Conservation (phyloP, 2,329 filamentous ascomycete species). For the Colletotrichum graminicola region DNA sequence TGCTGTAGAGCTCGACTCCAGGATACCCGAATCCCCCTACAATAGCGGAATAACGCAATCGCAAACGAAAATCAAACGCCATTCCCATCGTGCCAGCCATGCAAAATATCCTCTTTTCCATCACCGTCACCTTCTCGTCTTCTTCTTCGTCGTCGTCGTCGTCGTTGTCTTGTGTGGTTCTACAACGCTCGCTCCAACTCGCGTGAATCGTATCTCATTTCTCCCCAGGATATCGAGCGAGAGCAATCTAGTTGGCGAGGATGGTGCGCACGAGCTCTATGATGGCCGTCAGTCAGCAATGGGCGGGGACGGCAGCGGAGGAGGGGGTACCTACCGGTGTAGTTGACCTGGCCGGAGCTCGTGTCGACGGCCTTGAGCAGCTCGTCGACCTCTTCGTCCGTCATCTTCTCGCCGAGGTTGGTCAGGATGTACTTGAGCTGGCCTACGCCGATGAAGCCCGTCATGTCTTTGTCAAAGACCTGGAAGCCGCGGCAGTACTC, state of each 20-base stretch:
- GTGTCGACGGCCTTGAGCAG: constrained; percentile 98
- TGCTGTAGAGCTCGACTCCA: constrained; percentile 31
- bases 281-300: neutral
- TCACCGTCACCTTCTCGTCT: neutral
- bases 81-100: constrained; percentile 42
- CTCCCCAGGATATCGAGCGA: neutral
- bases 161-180: constrained; percentile 1
- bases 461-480: constrained; percentile 99
- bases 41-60: constrained; percentile 32
- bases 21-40: constrained; percentile 40
- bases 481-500: constrained; percentile 99
- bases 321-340: constrained; percentile 76
- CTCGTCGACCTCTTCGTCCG: constrained; percentile 98
- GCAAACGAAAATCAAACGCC: constrained; percentile 40
- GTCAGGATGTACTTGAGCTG: constrained; percentile 98
- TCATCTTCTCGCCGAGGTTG: constrained; percentile 99
- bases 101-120: constrained; percentile 31
- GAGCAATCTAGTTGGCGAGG: constrained; percentile 76
- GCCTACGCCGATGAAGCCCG: constrained; percentile 96
- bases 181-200: constrained; percentile 30
- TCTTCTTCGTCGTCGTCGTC: neutral
- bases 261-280: constrained; percentile 87
- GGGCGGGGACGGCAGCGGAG: neutral
- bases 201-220: constrained; percentile 9
- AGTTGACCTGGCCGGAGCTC: constrained; percentile 96